These are phyloP conservation scores for Phytophthora megakarya DNA, from an alignment of 352 stramenopile genomes.

Conservation along the genomic window DNA sequence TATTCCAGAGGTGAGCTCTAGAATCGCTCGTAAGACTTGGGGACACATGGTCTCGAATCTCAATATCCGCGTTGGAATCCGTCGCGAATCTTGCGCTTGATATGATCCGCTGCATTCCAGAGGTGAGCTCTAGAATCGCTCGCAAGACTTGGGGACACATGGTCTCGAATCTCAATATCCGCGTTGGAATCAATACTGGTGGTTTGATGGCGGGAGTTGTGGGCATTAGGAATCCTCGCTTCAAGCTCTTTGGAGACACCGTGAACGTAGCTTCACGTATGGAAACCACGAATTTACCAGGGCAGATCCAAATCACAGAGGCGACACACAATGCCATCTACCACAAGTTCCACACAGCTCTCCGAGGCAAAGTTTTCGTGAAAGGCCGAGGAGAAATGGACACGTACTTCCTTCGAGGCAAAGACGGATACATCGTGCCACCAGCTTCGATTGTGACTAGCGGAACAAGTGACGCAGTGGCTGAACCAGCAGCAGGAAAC, in stretches of 20 bases:
- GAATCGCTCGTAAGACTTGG: constrained; percentile 76
- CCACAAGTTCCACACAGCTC: constrained; percentile 70
- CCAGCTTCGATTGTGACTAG: constrained; percentile 33
- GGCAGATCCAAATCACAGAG: constrained; percentile 85
- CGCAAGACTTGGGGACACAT: constrained; percentile 69
- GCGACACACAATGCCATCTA: constrained; percentile 67
- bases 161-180: constrained; percentile 83
- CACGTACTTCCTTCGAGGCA: constrained; percentile 79
- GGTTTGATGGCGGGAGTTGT: constrained; percentile 87
- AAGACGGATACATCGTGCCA: constrained; percentile 61
- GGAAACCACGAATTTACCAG: constrained; percentile 81
- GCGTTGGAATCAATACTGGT: constrained; percentile 87
- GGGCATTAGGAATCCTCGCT: constrained; percentile 81
- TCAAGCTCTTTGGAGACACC: constrained; percentile 89
- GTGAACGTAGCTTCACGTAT: constrained; percentile 88
- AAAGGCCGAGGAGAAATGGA: constrained; percentile 86
- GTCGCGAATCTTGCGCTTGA: constrained; percentile 83
- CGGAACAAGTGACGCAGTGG: constrained; percentile 6
- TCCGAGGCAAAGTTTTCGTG: constrained; percentile 79
- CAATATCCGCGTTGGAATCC: constrained; percentile 87
- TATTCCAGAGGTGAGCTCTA: constrained; percentile 76
- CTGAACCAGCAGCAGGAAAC: not conserved
- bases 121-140: constrained; percentile 74
- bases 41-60: constrained; percentile 70
- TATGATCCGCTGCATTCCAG: constrained; percentile 81